Evolutionary conservation across 768 basidiomycete species (phyloP), one percentile per base, ranked within the genome.

Genomic region (Suillus clintonianus): DNA sequence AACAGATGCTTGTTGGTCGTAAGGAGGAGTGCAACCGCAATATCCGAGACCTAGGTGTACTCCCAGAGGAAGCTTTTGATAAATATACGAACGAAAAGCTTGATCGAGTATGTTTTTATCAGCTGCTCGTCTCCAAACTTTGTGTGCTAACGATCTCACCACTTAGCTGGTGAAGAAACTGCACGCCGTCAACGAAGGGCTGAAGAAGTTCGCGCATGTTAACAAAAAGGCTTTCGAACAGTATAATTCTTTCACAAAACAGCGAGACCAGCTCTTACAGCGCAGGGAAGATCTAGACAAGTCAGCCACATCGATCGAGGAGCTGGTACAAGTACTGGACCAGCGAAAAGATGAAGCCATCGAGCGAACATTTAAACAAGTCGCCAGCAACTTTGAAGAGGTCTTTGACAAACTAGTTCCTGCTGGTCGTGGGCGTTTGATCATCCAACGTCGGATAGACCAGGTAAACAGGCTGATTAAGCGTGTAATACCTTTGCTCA

Each of bases 191-290:
- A 97, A 98, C 71, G 96, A 99, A 71, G 86, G 88, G 32, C 80
- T 99, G 69, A 97, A 97, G 76, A 97, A 95, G 75, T 99, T 96
- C 71, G 93, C 95, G 0, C 95, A 98, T 72, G 97, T 99, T 65
- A 99, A 99, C 82, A 99, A 99, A 83, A 98, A 99, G 72, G 97
- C 97, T 1, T 97, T 97, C 72, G 97, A 99, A 74, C 97, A 99
- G 75, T 99, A 97, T 80, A 93, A 86, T 74, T 96, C 94, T 73
- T 99, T 99, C 76, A 97, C 96, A 9, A 98, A 97, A 73, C 97
- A 99, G 75, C 90, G 96, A 1, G 96, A 99, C 72, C 91, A 95
- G 69, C 86, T 98, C 4, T 75, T 92, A 48, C 83, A 89, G 64
- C 90, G 97, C 5, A 86, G 95, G 10, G 91, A 94, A 67, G 97